A percentile compares a stretch with the other conserved stretches of the same genome.
These are phyloP conservation scores for Shiraia sp. DNA, from an alignment of 2,329 filamentous ascomycete species.

Conservation along the genomic window DNA sequence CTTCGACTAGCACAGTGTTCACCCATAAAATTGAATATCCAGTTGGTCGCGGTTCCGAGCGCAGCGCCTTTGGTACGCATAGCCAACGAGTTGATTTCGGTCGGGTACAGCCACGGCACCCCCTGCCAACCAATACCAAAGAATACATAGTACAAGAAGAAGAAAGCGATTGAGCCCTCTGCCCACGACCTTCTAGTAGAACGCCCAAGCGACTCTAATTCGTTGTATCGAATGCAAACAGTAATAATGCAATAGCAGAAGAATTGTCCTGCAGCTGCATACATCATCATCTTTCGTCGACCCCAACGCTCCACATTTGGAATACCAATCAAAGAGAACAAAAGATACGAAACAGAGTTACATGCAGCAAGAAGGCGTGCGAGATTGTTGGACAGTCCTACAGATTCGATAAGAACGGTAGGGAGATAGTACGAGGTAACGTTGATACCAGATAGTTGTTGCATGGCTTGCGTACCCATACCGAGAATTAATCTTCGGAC, in stretches of 20 bases:
- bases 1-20: constrained; percentile 2
- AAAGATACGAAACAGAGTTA: constrained; percentile 55
- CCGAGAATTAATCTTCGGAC: constrained; percentile 57
- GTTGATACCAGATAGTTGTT: constrained; percentile 51
- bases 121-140: constrained; percentile 57
- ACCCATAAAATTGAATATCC: constrained; percentile 52
- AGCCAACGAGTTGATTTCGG: constrained; percentile 55
- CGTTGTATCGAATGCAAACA: constrained; percentile 52
- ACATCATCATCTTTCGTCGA: constrained; percentile 63
- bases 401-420: constrained; percentile 62
- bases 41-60: constrained; percentile 56
- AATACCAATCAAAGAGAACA: constrained; percentile 54
- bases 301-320: constrained; percentile 57
- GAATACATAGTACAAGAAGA: constrained; percentile 60
- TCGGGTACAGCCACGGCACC: constrained; percentile 53
- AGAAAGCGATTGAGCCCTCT: constrained; percentile 52
- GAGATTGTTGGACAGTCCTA: constrained; percentile 57
- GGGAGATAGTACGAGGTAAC: constrained; percentile 57
- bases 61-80: constrained; percentile 57
- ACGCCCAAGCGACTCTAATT: constrained; percentile 21
- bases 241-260: constrained; percentile 59
- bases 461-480: constrained; percentile 58
- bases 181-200: constrained; percentile 31
- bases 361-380: constrained; percentile 61
- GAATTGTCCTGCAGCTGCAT: constrained; percentile 56